Evolutionary conservation across 2,329 filamentous ascomycete species (phyloP), one percentile per base, ranked within the genome.

Genomic region (Dactylonectria macrodidyma): DNA sequence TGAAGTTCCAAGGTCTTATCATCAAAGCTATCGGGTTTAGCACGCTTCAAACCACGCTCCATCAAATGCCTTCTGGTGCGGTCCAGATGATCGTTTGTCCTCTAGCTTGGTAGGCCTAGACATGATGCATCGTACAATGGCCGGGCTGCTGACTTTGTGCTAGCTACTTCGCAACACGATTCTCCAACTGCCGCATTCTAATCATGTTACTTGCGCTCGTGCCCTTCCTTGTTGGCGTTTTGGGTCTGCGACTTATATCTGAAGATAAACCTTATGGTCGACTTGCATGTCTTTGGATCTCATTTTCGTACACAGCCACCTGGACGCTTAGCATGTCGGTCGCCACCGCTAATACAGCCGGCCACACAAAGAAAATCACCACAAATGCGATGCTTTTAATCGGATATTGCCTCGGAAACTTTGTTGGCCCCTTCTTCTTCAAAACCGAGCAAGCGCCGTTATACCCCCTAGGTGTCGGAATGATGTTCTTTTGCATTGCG

Each of bases 351-450:
- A 73, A 73, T 4, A 75, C 78, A 2, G 78, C 80, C 0, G 79
- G 80, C 0, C 79, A 82, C 33, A 82, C 80, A 0, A 82, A 82
- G 56, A 81, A 85, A 55, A 78, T 78, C 0, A 85, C 84, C 0
- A 76, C 80, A 1, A 86, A 86, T 22, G 77, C 86, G 1, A 76
- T 85, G n/a, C 77, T 85, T 1, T 82, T 87, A 33, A 78, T 87
- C 4, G 84, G 83, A 0, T 88, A 79, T 55, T 79, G 77, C 26
- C 48, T 73, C 0, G 79, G 79, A 1, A 84, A 84, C 58, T 81
- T 84, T 55, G 79, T 84, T 2, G 81, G 77, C 0, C 82, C 83
- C 0, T 77, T 81, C 57, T 82, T 82, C 30, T 84, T 84, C n/a
- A 76, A 78, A 33, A 66, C 78, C 0, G 66, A 62, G 0, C 71